A percentile compares a stretch with the other conserved stretches of the same genome.
Evolutionary conservation across 345 rosid genomes (phyloP).

Genomic region (Populus tremula): DNA sequence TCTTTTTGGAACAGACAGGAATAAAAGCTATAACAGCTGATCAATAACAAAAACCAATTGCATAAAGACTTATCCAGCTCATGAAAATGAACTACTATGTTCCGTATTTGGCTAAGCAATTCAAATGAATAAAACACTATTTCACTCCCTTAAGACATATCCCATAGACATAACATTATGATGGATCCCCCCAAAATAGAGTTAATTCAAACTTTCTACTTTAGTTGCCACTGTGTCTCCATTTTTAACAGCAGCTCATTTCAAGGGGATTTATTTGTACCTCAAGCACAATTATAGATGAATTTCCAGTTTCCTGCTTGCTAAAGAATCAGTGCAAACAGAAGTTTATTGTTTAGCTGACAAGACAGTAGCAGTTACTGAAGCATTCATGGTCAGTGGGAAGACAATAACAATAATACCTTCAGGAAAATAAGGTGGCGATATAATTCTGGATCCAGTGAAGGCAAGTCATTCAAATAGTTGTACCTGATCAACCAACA

Average conservation of each 20-base stretch:
- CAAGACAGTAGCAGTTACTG: neutral
- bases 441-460: slow-evolving; percentile 91
- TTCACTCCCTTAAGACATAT: neutral
- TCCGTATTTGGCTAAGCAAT: neutral
- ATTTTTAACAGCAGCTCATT: neutral
- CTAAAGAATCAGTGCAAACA: neutral
- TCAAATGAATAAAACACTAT: neutral
- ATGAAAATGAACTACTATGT: neutral
- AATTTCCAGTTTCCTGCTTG: neutral
- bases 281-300: neutral
- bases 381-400: neutral
- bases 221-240: neutral
- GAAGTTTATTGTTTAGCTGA: neutral
- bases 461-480: slow-evolving; percentile 93
- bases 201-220: neutral
- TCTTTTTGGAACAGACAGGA: neutral
- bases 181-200: neutral
- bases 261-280: neutral
- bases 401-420: slow-evolving; percentile 41
- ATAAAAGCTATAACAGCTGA: neutral
- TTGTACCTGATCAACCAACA: slow-evolving; percentile 59
- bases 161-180: neutral
- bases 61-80: neutral
- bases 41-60: neutral
- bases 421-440: slow-evolving; percentile 95